A percentile compares a stretch with the other conserved stretches of the same genome.
phyloP scores from a whole-genome alignment of 164 flowering plant genomes.

The Liriodendron chinense region DNA sequence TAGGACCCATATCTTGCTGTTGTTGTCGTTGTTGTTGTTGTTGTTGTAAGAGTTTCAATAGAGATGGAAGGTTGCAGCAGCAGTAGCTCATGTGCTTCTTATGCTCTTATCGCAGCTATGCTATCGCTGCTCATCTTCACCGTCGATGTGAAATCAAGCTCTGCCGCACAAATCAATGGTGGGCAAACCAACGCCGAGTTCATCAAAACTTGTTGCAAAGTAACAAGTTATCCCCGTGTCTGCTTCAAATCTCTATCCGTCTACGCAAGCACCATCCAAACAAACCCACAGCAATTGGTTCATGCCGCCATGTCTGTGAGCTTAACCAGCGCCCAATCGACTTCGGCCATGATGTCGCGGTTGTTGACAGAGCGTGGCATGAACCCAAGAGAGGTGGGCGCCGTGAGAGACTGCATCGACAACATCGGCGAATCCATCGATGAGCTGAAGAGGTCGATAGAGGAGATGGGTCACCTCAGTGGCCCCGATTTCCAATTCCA shows the following conservation, averaged over 20 bases:
- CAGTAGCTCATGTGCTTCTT: too few relatives aligned
- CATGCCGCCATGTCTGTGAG: slow-evolving; percentile 22
- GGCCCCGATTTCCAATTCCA: slow-evolving; percentile 13
- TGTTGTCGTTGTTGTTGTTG: too few relatives aligned
- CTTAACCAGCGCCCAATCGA: slow-evolving; percentile 18
- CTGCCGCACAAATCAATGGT: slow-evolving; percentile 4
- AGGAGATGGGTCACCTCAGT: slow-evolving; percentile 22
- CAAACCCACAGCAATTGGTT: slow-evolving; percentile 41
- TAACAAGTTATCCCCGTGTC: slow-evolving; percentile 52
- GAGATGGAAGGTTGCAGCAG: too few relatives aligned
- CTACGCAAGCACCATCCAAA: slow-evolving; percentile 45
- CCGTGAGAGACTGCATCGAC: slow-evolving; percentile 28
- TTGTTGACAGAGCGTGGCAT: slow-evolving; percentile 12
- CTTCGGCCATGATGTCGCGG: slow-evolving; percentile 5
- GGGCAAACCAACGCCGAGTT: slow-evolving; percentile 44
- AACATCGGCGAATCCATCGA: slow-evolving; percentile 25
- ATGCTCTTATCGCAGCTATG: not conserved
- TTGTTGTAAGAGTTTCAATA: too few relatives aligned
- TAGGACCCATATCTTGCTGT: too few relatives aligned
- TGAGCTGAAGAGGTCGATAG: slow-evolving; percentile 14
- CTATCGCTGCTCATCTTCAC: not conserved
- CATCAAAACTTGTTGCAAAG: slow-evolving; percentile 45
- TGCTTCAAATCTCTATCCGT: slow-evolving; percentile 47
- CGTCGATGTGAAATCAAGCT: not conserved
- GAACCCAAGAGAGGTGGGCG: slow-evolving; percentile 14